These are phyloP conservation scores for Petasospora rhodanensis DNA, from an alignment of 1,139 yeast genomes.

Conservation along the genomic window DNA sequence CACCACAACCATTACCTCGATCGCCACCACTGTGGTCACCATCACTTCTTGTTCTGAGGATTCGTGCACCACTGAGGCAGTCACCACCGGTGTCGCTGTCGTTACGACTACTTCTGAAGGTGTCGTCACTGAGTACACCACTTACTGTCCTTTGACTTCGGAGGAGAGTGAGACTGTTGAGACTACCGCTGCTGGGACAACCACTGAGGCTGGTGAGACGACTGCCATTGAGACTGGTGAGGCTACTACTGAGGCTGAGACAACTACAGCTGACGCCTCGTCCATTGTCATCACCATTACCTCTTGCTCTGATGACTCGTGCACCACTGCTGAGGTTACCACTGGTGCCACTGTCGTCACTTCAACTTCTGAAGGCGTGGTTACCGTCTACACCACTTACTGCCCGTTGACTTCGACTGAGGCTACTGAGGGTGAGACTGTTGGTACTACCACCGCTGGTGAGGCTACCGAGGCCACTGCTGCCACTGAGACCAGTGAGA, in stretches of 20 bases:
- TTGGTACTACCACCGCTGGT: constrained; percentile 3
- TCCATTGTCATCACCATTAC: constrained; percentile 8
- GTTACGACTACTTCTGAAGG: constrained; percentile 20
- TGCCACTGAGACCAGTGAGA: constrained; percentile 1
- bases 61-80: constrained; percentile 18
- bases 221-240: constrained; percentile 8
- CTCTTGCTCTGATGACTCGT: constrained; percentile 2
- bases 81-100: constrained; percentile 18
- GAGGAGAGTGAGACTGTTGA: constrained; percentile 13
- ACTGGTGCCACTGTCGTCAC: constrained; percentile 9
- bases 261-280: constrained; percentile 16
- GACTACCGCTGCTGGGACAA: constrained; percentile 23
- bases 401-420: constrained; percentile 3
- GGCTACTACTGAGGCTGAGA: constrained; percentile 4
- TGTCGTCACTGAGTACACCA: constrained; percentile 28
- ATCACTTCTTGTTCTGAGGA: constrained; percentile 21
- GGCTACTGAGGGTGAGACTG: constrained; percentile 3
- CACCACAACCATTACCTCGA: constrained; percentile 13
- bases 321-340: constrained; percentile 3
- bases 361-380: constrained; percentile 5
- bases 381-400: constrained; percentile 6
- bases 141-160: constrained; percentile 32
- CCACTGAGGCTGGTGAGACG: constrained; percentile 25
- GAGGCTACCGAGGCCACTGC: constrained; percentile 3
- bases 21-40: constrained; percentile 12